Evolutionary conservation across 225 moss, liverwort and hornwort genomes (phyloP), one percentile per base, ranked within the genome.

Genomic region (Takakia lepidozioides): DNA sequence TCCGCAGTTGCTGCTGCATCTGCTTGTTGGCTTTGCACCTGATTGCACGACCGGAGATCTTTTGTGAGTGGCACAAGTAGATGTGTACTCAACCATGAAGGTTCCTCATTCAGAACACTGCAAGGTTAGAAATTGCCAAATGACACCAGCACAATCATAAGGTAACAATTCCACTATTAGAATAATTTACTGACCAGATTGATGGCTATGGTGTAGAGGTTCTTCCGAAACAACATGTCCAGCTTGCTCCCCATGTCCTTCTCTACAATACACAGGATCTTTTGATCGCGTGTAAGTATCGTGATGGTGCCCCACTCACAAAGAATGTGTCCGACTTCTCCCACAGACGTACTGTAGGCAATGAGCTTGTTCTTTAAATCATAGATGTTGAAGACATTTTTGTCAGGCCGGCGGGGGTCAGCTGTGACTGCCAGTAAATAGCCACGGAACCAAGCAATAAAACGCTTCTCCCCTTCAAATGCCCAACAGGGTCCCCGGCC

Each of bases 211-310:
- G 85, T 87, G 52, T 98, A 98, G 35, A 85, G 70, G 56, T 81
- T 83, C 71, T 68, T 98, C 25, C 85, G 80, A 55, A 98, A 98
- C 41, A 98, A 75, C 78, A 98, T 81, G 15, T 91, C 74, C 29
- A 98, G 73, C 65, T 98, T 98, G 73, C 91, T 91, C 36, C 91
- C 95, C 90, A 91, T 98, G 37, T 98, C 95, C 70, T 98, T 98
- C 80, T 98, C 95, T 46, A 76, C 80, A 63, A 98, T 67, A 49
- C 80, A 98, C 38, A 85, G 49, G 27, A 83, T 65, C 63, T 83
- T 78, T 35, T 93, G 83, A 44, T 93, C 93, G 69, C 74, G 81
- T 35, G 88, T 86, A 30, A 93, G 73, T 23, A 93, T 52, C 21
- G 75, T 88, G 54, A 93, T 74, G 18, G 69, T 86, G 38, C 93